Conservation (phyloP, 192 early-diverging fungal species). For the Coemansia nantahalensis region DNA sequence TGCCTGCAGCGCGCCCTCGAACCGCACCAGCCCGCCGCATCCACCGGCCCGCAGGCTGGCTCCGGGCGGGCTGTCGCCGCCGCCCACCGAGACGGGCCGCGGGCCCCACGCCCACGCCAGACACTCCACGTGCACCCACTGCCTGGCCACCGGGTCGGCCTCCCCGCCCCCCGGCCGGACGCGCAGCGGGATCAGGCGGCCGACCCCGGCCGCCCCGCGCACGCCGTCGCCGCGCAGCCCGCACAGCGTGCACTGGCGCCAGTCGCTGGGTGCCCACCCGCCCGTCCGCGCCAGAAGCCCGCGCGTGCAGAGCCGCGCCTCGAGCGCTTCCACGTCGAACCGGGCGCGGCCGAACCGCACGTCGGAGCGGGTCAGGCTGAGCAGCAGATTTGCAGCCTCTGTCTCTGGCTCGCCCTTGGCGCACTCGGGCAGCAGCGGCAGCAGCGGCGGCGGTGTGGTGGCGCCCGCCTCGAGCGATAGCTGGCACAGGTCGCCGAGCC, state of each 20-base stretch:
- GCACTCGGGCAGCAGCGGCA: neutral
- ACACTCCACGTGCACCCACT: slow-evolving; percentile 49
- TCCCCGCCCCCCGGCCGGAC: neutral
- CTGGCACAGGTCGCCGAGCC: too few species aligned
- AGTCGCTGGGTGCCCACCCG: too few species aligned
- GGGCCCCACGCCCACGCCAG: slow-evolving; percentile 53
- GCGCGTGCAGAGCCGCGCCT: slow-evolving; percentile 20
- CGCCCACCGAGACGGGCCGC: slow-evolving; percentile 9
- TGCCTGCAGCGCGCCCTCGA: slow-evolving; percentile 26
- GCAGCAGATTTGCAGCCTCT: slow-evolving; percentile 40
- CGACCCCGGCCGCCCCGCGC: slow-evolving; percentile 1
- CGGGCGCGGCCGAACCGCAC: slow-evolving; percentile 40
- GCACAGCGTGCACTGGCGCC: slow-evolving; percentile 32
- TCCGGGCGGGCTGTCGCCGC: neutral
- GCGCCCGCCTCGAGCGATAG: too few species aligned
- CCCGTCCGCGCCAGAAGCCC: too few species aligned
- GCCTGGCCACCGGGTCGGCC: neutral
- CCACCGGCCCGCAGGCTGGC: neutral
- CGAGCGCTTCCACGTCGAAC: slow-evolving; percentile 20
- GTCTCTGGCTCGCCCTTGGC: slow-evolving; percentile 12
- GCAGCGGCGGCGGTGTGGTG: too few species aligned
- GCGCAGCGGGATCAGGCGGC: slow-evolving; percentile 29
- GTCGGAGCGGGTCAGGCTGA: slow-evolving; percentile 46
- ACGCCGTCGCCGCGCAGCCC: slow-evolving; percentile 34
- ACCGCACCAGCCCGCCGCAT: slow-evolving; percentile 5